Conservation (phyloP, 1,139 yeast genomes). For the Magnusiomyces sp. region DNA sequence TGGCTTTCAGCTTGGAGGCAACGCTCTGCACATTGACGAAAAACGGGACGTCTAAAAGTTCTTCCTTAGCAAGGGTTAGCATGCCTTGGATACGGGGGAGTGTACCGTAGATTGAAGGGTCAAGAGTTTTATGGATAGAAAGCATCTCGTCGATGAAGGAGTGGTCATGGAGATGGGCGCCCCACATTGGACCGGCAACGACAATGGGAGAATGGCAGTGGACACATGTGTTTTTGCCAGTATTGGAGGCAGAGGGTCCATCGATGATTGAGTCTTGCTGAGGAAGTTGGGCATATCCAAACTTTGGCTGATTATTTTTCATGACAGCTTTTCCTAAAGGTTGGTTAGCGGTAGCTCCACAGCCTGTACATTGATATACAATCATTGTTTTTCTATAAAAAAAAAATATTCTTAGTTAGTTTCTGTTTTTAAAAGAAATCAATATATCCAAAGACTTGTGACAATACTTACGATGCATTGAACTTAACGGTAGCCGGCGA, state of each 20-base stretch:
- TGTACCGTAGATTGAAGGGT: constrained; percentile 56
- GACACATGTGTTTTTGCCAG: constrained; percentile 46
- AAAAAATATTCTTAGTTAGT: too few species aligned
- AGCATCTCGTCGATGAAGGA: constrained; percentile 59
- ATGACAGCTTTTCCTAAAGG: constrained; percentile 48
- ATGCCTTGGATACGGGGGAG: constrained; percentile 81
- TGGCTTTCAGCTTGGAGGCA: constrained; percentile 65
- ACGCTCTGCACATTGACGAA: constrained; percentile 54
- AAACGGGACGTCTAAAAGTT: constrained; percentile 57
- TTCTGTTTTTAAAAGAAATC: too few species aligned
- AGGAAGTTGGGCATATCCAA: constrained; percentile 45
- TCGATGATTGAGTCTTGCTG: too few species aligned
- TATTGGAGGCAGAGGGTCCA: constrained; percentile 54
- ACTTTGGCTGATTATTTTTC: constrained; percentile 38
- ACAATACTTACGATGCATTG: too few species aligned
- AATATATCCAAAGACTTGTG: too few species aligned
- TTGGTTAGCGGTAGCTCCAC: constrained; percentile 66
- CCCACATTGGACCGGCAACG: constrained; percentile 96
- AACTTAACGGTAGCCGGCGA: constrained; percentile 77
- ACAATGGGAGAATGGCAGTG: constrained; percentile 66
- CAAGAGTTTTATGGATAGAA: constrained; percentile 43
- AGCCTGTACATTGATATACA: constrained; percentile 79
- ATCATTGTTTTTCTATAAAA: constrained; percentile 70
- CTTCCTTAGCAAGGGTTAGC: constrained; percentile 74
- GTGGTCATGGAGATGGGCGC: constrained; percentile 61